These are phyloP conservation scores for Fusarium sp. DNA, from an alignment of 2,329 filamentous ascomycete species.

Conservation along the genomic window DNA sequence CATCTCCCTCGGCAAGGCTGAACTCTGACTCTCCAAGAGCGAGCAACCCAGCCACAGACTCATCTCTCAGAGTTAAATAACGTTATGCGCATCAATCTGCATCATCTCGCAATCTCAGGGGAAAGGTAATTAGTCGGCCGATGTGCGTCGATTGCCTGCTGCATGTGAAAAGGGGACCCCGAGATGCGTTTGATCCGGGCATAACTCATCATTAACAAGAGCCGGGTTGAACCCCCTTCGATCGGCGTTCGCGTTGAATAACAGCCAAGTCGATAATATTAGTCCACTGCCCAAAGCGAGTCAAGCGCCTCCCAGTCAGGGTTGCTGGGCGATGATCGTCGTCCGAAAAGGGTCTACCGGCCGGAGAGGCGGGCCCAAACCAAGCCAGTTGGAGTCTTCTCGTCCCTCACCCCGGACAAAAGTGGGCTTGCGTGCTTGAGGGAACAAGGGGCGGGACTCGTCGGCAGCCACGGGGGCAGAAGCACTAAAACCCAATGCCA, in stretches of 20 bases:
- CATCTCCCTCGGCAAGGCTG: slow-evolving; percentile 19
- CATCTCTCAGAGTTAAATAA: slow-evolving; percentile 34
- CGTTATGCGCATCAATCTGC: slow-evolving; percentile 39
- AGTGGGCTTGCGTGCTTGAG: slow-evolving; percentile 35
- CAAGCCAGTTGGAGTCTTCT: slow-evolving; percentile 37
- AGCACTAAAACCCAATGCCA: slow-evolving; percentile 40
- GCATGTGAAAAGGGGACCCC: slow-evolving; percentile 27
- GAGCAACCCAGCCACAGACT: slow-evolving; percentile 7
- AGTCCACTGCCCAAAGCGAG: slow-evolving; percentile 40
- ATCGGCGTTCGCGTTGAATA: slow-evolving; percentile 46
- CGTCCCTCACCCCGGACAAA: slow-evolving; percentile 43
- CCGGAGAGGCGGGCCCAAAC: slow-evolving; percentile 41
- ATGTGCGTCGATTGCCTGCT: slow-evolving; percentile 39
- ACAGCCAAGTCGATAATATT: slow-evolving; percentile 33
- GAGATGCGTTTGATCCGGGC: slow-evolving; percentile 40
- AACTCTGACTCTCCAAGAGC: slow-evolving; percentile 10
- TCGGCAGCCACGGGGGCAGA: slow-evolving; percentile 41
- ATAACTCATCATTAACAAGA: slow-evolving; percentile 36
- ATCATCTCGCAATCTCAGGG: slow-evolving; percentile 31
- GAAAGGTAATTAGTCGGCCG: slow-evolving; percentile 23
- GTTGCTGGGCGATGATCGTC: slow-evolving; percentile 41
- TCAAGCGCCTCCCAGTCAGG: slow-evolving; percentile 41
- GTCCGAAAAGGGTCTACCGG: slow-evolving; percentile 44
- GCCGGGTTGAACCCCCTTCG: slow-evolving; percentile 47
- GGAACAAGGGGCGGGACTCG: slow-evolving; percentile 44